phyloP scores from a whole-genome alignment of 352 stramenopile genomes.

The Phytopythium oedochilum region DNA sequence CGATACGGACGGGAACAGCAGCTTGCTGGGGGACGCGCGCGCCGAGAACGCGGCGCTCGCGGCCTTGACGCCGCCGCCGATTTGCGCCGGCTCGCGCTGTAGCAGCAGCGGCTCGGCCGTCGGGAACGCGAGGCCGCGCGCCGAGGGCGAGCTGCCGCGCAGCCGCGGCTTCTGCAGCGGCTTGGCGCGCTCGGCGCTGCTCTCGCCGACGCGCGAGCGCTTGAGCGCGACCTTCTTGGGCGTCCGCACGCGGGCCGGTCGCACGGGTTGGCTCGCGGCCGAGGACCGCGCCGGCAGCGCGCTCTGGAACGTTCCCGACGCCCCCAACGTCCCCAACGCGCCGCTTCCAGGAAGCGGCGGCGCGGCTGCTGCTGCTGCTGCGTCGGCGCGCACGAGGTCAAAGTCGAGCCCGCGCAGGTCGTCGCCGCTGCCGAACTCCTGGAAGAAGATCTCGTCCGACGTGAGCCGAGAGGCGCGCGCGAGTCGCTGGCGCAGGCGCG shows the following conservation, averaged over 20 bases:
- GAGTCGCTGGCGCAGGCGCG: slow-evolving; percentile 49
- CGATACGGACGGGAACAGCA: slow-evolving; percentile 34
- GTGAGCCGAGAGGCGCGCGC: slow-evolving; percentile 32
- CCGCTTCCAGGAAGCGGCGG: not conserved
- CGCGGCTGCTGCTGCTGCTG: not conserved
- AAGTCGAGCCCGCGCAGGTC: slow-evolving; percentile 35
- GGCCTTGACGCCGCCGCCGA: not conserved
- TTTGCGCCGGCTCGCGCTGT: not conserved
- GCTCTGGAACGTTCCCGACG: slow-evolving; percentile 18
- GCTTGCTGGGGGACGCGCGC: slow-evolving; percentile 45
- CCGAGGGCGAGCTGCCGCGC: slow-evolving; percentile 19
- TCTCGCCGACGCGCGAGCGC: slow-evolving; percentile 35
- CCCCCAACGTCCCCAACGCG: no score
- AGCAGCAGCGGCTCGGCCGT: not conserved
- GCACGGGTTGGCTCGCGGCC: slow-evolving; percentile 31
- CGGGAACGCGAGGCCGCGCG: slow-evolving; percentile 7
- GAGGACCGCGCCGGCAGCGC: slow-evolving; percentile 16
- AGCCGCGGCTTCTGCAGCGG: slow-evolving; percentile 50
- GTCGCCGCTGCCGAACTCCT: slow-evolving; percentile 53
- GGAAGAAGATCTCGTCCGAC: slow-evolving; percentile 59
- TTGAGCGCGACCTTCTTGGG: slow-evolving; percentile 61
- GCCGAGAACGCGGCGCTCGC: slow-evolving; percentile 10
- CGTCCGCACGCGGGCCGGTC: slow-evolving; percentile 37
- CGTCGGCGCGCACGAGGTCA: slow-evolving; percentile 24
- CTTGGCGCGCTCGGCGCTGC: slow-evolving; percentile 46